Conservation (phyloP, 2,329 filamentous ascomycete genomes). For the Alternaria metachromatica region DNA sequence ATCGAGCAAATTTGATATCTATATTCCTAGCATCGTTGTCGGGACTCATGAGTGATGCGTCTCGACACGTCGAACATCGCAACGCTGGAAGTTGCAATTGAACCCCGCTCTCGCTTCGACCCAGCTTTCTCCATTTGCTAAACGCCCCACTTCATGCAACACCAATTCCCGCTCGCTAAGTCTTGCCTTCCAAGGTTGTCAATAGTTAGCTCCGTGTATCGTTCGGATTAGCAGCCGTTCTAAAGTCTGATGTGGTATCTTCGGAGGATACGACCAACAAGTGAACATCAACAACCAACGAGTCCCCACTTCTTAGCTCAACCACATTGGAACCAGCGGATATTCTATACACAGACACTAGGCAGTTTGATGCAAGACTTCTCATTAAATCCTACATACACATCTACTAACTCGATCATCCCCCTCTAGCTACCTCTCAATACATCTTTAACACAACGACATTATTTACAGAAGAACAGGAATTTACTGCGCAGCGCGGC, state of each 20-base stretch:
- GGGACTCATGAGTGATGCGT: background rate
- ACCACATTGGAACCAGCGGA: background rate
- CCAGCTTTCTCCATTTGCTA: background rate
- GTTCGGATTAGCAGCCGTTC: background rate
- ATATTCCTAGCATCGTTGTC: background rate
- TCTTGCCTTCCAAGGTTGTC: background rate
- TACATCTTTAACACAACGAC: background rate
- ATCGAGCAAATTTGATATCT: background rate
- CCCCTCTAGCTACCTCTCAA: background rate
- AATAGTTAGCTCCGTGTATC: background rate
- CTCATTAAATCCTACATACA: background rate
- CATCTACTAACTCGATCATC: background rate
- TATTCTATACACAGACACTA: background rate
- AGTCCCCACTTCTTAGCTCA: background rate
- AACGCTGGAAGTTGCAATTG: background rate
- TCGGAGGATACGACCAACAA: background rate
- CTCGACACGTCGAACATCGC: background rate
- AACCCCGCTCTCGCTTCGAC: background rate
- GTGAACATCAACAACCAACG: background rate
- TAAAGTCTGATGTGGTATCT: background rate
- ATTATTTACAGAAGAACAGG: background rate
- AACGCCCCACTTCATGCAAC: background rate
- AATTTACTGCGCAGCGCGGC: constrained; percentile 16
- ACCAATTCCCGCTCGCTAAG: background rate
- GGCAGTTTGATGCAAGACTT: background rate